These are phyloP conservation scores for Scenedesmus sp. DNA, from an alignment of 163 green algal species.

Conservation along the genomic window DNA sequence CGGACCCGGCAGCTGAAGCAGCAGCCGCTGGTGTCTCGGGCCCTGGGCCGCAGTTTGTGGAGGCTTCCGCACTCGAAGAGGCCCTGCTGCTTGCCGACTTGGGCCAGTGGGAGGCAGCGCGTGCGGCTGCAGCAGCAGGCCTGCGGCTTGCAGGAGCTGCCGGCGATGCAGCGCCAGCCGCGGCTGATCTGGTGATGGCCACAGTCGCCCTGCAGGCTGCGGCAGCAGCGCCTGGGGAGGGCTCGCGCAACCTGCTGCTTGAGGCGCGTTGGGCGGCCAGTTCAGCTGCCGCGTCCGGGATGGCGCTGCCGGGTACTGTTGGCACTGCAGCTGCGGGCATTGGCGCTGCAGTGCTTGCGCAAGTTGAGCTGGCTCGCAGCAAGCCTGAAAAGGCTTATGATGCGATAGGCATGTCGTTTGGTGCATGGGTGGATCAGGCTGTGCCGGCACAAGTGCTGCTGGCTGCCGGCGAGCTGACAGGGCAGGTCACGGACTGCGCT, in stretches of 20 bases:
- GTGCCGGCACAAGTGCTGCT: constrained; percentile 48
- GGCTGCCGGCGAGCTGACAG: constrained; percentile 39
- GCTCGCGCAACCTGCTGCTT: constrained; percentile 10
- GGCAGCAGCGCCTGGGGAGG: constrained; percentile 1
- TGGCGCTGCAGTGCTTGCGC: constrained; percentile 46
- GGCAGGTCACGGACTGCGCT: constrained; percentile 29
- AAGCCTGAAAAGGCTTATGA: constrained; percentile 31
- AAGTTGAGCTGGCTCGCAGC: constrained; percentile 38
- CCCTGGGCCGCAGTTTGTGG: background rate
- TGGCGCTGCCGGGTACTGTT: constrained; percentile 41
- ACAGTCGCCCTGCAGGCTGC: constrained; percentile 24
- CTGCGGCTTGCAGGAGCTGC: constrained; percentile 26
- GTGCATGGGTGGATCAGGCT: constrained; percentile 34
- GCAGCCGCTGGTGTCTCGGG: background rate
- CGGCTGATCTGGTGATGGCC: constrained; percentile 43
- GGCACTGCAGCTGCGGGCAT: constrained; percentile 41
- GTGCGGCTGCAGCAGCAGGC: constrained; percentile 29
- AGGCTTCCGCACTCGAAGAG: constrained; percentile 40
- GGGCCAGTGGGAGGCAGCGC: constrained; percentile 37
- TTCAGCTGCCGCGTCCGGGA: constrained; percentile 25
- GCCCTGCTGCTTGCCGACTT: constrained; percentile 55
- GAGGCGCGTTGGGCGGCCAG: constrained; percentile 37
- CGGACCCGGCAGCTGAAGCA: background rate
- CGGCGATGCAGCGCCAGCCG: constrained; percentile 27
- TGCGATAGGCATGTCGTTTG: constrained; percentile 42